Conservation (phyloP, 108 stramenopile species). For the Cyclostephanos tholiformis region DNA sequence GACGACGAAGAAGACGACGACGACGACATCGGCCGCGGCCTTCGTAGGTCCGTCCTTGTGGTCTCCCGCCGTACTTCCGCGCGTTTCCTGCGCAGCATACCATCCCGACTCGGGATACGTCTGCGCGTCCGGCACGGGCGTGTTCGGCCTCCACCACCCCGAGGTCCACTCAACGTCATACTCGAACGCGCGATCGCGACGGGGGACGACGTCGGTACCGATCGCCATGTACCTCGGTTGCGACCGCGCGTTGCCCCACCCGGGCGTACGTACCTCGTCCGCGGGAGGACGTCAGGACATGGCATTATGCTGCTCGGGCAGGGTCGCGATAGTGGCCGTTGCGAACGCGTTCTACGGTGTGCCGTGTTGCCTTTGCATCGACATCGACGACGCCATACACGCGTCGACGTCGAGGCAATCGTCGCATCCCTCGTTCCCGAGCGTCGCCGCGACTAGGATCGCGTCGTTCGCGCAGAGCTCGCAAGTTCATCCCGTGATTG, state of each 20-base stretch:
- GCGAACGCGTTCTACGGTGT: conserved; percentile 79
- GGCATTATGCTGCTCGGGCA: conserved; percentile 57
- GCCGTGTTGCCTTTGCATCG: conserved; percentile 35
- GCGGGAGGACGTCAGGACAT: conserved; percentile 68
- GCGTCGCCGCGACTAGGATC: conserved; percentile 50
- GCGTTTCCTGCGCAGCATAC: conserved; percentile 69
- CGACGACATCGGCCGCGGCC: neutral
- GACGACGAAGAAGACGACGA: neutral
- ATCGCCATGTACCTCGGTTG: conserved; percentile 39
- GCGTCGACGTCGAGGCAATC: neutral
- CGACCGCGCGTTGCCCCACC: conserved; percentile 49
- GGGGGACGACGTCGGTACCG: conserved; percentile 12
- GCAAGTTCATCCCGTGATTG: conserved; percentile 80
- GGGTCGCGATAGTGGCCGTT: conserved; percentile 74
- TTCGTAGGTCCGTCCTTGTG: neutral
- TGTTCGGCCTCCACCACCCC: conserved; percentile 34
- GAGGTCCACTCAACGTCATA: neutral
- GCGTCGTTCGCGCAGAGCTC: conserved; percentile 72
- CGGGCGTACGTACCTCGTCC: conserved; percentile 70
- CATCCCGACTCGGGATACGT: conserved; percentile 70
- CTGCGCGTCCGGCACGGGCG: conserved; percentile 67
- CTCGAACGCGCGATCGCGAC: neutral
- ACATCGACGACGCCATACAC: conserved; percentile 15
- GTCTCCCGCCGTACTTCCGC: conserved; percentile 34
- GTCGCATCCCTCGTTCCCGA: conserved; percentile 19